Conservation (phyloP, 1,284 basidiomycete genomes). For the Puccinia novopanici region DNA sequence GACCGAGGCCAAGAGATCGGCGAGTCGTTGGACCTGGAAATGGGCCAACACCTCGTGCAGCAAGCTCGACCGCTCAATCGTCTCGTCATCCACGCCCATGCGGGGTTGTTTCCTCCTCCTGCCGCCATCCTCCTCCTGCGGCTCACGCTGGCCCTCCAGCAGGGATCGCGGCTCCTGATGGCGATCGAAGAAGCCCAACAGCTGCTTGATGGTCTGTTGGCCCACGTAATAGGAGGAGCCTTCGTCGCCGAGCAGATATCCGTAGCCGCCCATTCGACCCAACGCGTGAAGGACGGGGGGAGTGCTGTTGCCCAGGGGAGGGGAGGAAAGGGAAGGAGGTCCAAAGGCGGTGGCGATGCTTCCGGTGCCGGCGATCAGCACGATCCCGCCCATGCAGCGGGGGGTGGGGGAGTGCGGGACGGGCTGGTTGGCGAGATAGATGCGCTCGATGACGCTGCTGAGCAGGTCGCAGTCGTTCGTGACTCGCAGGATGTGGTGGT, state of each 20-base stretch:
- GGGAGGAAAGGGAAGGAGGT: background rate
- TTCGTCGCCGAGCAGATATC: conserved; percentile 44
- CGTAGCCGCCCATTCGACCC: conserved; percentile 42
- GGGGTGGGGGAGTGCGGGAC: background rate
- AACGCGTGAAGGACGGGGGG: background rate
- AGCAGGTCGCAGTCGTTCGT: conserved; percentile 46
- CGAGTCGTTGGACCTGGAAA: conserved; percentile 1
- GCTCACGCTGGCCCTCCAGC: no score
- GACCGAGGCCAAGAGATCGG: conserved; percentile 19
- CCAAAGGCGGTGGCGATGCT: conserved; percentile 38
- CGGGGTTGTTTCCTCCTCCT: background rate
- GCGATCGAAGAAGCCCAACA: conserved; percentile 15
- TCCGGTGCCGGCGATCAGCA: conserved; percentile 48
- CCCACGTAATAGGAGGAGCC: conserved; percentile 44
- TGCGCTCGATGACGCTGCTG: conserved; percentile 20
- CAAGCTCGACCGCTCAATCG: conserved; percentile 16
- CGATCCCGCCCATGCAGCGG: conserved; percentile 30
- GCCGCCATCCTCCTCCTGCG: no score
- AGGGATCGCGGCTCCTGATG: background rate
- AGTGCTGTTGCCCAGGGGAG: background rate
- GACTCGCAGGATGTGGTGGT: background rate
- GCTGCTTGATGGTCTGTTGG: conserved; percentile 3
- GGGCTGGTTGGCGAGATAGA: conserved; percentile 2
- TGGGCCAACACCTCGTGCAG: conserved; percentile 9
- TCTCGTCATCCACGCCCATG: background rate